Conservation (phyloP, 345 rosid species). For the Moricandia moricandioides region DNA sequence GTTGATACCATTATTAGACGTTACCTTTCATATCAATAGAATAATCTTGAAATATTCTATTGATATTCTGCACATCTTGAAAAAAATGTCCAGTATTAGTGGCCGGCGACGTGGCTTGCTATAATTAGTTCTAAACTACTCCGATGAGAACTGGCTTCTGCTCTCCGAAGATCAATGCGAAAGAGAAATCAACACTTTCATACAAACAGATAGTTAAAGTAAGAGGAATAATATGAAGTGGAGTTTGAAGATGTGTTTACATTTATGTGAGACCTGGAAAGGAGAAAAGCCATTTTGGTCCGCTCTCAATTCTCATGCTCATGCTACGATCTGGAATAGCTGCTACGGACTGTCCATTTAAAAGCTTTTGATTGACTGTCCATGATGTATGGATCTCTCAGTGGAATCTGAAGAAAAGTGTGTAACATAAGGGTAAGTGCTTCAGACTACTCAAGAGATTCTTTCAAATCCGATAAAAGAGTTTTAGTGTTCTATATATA, state of each 20-base stretch:
- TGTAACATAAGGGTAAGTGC: not conserved
- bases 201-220: not conserved
- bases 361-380: not conserved
- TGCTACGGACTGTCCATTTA: not conserved
- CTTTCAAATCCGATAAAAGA: not conserved
- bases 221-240: not conserved
- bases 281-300: slow-evolving; percentile 16
- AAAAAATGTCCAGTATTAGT: not conserved
- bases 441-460: not conserved
- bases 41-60: no score
- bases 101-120: not conserved
- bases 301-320: slow-evolving; percentile 2
- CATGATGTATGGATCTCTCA: not conserved
- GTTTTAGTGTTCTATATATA: not conserved
- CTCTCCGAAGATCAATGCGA: not conserved
- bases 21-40: not conserved
- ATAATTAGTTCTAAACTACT: slow-evolving; percentile 31
- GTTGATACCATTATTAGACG: not conserved
- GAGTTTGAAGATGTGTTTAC: not conserved
- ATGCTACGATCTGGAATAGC: not conserved
- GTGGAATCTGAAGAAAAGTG: not conserved
- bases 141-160: not conserved
- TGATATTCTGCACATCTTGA: slow-evolving; percentile 20
- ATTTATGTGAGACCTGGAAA: slow-evolving; percentile 2
- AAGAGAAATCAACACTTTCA: not conserved